phyloP scores from a whole-genome alignment of 2,329 filamentous ascomycete genomes.

The Verruconis gallopava region DNA sequence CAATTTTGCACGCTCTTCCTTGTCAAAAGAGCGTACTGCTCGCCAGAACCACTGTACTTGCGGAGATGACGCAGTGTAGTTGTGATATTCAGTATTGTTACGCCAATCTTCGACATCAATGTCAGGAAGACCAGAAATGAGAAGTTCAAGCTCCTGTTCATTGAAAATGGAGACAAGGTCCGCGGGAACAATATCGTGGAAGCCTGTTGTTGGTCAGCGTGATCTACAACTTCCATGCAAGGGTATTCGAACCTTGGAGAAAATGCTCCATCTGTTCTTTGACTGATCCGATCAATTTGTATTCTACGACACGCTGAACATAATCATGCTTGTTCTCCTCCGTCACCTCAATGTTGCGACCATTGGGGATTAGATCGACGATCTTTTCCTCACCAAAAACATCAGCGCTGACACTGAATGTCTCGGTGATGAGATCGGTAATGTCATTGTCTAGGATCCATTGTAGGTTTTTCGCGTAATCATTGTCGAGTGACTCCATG shows the following conservation, averaged over 20 bases:
- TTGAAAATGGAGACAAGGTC: slow-evolving; percentile 96
- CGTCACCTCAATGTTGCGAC: slow-evolving; percentile 83
- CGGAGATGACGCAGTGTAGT: slow-evolving; percentile 84
- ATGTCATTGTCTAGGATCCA: slow-evolving; percentile 99
- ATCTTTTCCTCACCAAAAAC: slow-evolving; percentile 82
- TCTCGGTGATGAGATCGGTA: slow-evolving; percentile 92
- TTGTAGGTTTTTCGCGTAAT: slow-evolving; percentile 96
- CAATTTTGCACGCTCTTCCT: slow-evolving; percentile 94
- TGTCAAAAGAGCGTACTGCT: slow-evolving; percentile 91
- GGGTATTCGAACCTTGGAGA: slow-evolving; percentile 50
- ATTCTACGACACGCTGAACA: slow-evolving; percentile 85
- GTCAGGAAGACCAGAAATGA: slow-evolving; percentile 93
- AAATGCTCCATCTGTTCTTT: slow-evolving; percentile 91
- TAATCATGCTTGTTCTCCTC: slow-evolving; percentile 99
- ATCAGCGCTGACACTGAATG: slow-evolving; percentile 87
- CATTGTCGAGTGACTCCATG: slow-evolving; percentile 96
- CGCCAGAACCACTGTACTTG: slow-evolving; percentile 99
- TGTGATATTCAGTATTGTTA: slow-evolving; percentile 96
- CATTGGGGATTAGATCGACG: slow-evolving; percentile 69
- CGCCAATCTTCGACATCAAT: slow-evolving; percentile 99
- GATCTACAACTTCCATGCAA: not conserved
- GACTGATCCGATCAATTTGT: slow-evolving; percentile 82
- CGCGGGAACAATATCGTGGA: slow-evolving; percentile 95
- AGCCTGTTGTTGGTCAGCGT: slow-evolving; percentile 40
- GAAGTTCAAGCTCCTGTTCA: slow-evolving; percentile 88